Base-by-base conservation (phyloP, 2,329 filamentous ascomycete genomes). In the Trichophaea hybrida region DNA sequence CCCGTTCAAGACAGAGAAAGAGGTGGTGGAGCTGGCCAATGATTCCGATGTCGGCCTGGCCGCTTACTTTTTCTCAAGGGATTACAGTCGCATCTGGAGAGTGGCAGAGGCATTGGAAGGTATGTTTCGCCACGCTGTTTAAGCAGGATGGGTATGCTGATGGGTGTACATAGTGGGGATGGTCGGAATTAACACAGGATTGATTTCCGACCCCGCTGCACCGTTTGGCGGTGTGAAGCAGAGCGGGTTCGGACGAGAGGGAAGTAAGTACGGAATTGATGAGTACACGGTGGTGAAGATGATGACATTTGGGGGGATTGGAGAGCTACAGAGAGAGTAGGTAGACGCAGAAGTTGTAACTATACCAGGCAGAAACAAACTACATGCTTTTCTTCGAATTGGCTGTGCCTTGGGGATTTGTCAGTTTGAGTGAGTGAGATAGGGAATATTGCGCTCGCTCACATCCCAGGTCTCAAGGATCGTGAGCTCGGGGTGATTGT, bases 1-100 rank as follows among this genome's bases (percentile, higher is more conserved):
- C 76, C 79, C 83, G 53, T 98, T 97, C 70, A 80, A 87, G 51
- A 88, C 84, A 0, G 93, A 97, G 74, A 83, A 85, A 57, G 90
- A 97, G 69, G 93, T 95, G 4, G 82, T 97, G 34, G 77, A 80
- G 64, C 74, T 91, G 65, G 91, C 93, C 3, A 98, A 98, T 73
- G 68, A 72, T 3, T 77, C 87, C 1, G 83, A 91, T 56, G 90
- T 97, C 40, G 93, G 93, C 1, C 78, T 98, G 38, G 93, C 91
- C 0, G 91, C 88, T 0, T 97, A 97, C 75, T 95, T 98, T 76
- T 97, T 88, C 77, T 89, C 80, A 5, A 73, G 74, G 54, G 79
- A 86, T 68, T 62, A 85, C 10, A 75, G 78, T 68, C 74, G 83
- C 5, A 77, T 81, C 33, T 74, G 76, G 67, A 76, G 83, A 52